phyloP scores from a whole-genome alignment of 1,139 yeast species.

The Saccharomyces hybrid region DNA sequence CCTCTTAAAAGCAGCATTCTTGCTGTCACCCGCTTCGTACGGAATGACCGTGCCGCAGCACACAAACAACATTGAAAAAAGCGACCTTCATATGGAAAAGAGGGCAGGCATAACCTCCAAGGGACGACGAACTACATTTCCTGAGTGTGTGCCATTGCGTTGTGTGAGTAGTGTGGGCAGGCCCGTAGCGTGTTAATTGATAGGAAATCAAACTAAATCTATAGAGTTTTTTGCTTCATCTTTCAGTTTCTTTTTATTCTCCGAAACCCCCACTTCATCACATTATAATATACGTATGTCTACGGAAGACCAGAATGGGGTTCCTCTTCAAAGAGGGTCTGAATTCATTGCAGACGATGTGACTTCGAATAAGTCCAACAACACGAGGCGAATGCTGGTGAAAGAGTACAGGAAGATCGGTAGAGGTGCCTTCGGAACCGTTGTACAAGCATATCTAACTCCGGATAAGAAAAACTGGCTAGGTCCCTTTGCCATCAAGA shows the following conservation, averaged over 20 bases:
- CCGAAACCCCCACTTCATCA: slow-evolving; percentile 1
- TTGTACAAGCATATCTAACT: slow-evolving; percentile 56
- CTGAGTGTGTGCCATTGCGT: not conserved
- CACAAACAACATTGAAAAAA: not conserved
- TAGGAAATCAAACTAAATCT: not conserved
- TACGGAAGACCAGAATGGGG: not conserved
- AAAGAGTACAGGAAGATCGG: slow-evolving; percentile 69
- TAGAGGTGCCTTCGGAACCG: slow-evolving; percentile 81
- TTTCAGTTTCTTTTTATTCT: not conserved
- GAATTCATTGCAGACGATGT: slow-evolving; percentile 52
- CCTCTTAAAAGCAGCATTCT: not conserved
- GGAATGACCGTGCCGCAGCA: not conserved
- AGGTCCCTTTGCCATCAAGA: slow-evolving; percentile 75
- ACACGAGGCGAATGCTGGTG: slow-evolving; percentile 54
- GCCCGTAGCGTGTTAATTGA: not conserved
- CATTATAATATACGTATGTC: not conserved
- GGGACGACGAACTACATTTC: not conserved
- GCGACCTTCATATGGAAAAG: not conserved
- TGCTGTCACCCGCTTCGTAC: not conserved
- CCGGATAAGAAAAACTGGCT: slow-evolving; percentile 43
- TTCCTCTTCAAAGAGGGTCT: not conserved
- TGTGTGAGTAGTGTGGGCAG: slow-evolving; percentile 1
- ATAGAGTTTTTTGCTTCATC: not conserved
- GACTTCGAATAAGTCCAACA: slow-evolving; percentile 49
- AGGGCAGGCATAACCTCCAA: not conserved